Conservation (phyloP, 257 asterid species). For the Thymus quinquecostatus region DNA sequence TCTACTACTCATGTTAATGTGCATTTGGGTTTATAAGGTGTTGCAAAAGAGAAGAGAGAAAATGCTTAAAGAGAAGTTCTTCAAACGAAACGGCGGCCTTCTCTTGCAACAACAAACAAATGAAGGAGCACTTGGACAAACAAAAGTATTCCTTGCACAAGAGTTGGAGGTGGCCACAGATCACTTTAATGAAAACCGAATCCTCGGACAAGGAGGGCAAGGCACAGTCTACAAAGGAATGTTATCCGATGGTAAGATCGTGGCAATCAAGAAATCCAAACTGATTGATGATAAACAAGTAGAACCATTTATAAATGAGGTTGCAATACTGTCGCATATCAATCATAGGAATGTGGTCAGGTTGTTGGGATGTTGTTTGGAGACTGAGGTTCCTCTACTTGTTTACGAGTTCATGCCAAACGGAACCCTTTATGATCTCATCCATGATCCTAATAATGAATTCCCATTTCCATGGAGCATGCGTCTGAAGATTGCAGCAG, state of each 20-base stretch:
- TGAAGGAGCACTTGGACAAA: conserved; percentile 5
- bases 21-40: neutral
- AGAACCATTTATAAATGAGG: no score
- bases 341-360: no score
- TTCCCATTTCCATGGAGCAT: no score
- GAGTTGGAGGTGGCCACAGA: conserved; percentile 26
- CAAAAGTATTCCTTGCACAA: neutral
- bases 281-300: no score
- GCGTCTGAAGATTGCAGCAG: no score
- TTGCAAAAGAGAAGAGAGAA: neutral
- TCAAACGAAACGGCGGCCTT: conserved; percentile 12
- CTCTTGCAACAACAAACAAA: neutral
- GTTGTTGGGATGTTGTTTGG: no score
- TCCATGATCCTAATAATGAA: no score
- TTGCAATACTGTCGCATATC: no score
- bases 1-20: neutral
- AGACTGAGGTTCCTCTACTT: no score
- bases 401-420: no score
- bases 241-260: neutral
- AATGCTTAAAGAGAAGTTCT: conserved; percentile 6
- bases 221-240: conserved; percentile 15
- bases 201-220: conserved; percentile 20
- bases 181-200: conserved; percentile 19
- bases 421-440: neutral
- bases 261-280: no score